Evolutionary conservation across 1,139 yeast species (phyloP).

Genomic region (Blastobotrys capitulatus): DNA sequence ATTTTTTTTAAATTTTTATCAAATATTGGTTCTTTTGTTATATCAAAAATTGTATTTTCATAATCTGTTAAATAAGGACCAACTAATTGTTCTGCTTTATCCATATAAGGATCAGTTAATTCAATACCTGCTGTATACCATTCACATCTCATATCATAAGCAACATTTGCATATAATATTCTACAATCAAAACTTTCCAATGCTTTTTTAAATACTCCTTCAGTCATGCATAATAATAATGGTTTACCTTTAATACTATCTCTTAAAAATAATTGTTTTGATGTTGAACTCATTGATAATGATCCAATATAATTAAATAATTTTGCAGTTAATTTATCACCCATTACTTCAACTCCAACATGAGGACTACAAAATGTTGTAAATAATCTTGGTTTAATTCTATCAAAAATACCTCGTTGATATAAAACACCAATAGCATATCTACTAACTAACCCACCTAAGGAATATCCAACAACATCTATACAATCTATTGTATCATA

Average conservation of each 20-base stretch:
- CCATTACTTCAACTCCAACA: constrained; percentile 69
- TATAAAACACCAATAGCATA: constrained; percentile 67
- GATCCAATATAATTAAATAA: constrained; percentile 60
- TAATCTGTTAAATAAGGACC: constrained; percentile 47
- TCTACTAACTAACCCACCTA: constrained; percentile 52
- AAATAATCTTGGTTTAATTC: constrained; percentile 51
- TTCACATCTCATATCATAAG: constrained; percentile 72
- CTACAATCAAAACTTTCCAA: constrained; percentile 47
- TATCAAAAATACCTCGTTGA: constrained; percentile 49
- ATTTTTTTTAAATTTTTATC: not conserved
- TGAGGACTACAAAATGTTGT: constrained; percentile 91
- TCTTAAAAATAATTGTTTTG: constrained; percentile 62
- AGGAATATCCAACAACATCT: constrained; percentile 45
- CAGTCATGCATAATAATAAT: constrained; percentile 59
- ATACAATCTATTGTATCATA: constrained; percentile 21
- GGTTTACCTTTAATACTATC: constrained; percentile 45
- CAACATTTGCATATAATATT: constrained; percentile 64
- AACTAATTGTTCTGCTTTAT: constrained; percentile 33
- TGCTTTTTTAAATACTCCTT: constrained; percentile 56
- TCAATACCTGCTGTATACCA: constrained; percentile 80
- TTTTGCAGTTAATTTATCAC: constrained; percentile 40
- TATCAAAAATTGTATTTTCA: constrained; percentile 50
- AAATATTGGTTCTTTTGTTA: constrained; percentile 4
- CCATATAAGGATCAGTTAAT: constrained; percentile 51
- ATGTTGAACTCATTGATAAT: constrained; percentile 59